Evolutionary conservation across 306 rosid genomes (phyloP).

Genomic region (Quercus rubra): DNA sequence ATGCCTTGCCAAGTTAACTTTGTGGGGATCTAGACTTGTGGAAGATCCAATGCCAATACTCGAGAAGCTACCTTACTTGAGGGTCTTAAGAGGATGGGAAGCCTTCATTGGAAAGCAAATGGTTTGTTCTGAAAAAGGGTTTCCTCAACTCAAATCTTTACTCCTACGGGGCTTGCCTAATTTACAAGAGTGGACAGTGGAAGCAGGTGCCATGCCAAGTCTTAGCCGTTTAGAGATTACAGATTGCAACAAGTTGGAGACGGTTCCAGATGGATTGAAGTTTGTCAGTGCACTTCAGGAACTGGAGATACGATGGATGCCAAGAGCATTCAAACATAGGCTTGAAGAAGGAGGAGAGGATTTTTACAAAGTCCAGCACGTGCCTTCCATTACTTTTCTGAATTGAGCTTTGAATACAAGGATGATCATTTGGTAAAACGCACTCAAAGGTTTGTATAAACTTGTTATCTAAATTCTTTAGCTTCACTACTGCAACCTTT

Average conservation of each 20-base stretch:
- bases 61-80: constrained; percentile 42
- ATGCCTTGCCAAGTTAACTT: constrained; percentile 35
- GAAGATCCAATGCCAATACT: constrained; percentile 40
- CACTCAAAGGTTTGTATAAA: not conserved
- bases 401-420: not conserved
- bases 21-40: constrained; percentile 28
- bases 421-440: not conserved
- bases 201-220: constrained; percentile 33
- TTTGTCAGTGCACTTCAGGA: constrained; percentile 27
- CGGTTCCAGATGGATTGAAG: constrained; percentile 47
- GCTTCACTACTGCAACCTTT: too few species aligned
- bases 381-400: constrained; percentile 28
- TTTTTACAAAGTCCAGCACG: constrained; percentile 40
- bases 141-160: constrained; percentile 42
- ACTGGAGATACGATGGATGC: constrained; percentile 39
- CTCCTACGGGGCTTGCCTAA: constrained; percentile 12
- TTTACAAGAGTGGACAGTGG: constrained; percentile 47
- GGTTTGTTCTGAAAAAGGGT: constrained; percentile 38
- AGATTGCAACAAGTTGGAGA: constrained; percentile 20
- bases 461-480: not conserved
- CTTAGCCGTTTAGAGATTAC: constrained; percentile 27
- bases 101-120: constrained; percentile 30
- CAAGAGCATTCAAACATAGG: constrained; percentile 26
- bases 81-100: constrained; percentile 36
- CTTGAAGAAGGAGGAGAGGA: constrained; percentile 40